Evolutionary conservation across 495 filamentous ascomycete genomes (phyloP).

Genomic region (Emericellopsis terricola): DNA sequence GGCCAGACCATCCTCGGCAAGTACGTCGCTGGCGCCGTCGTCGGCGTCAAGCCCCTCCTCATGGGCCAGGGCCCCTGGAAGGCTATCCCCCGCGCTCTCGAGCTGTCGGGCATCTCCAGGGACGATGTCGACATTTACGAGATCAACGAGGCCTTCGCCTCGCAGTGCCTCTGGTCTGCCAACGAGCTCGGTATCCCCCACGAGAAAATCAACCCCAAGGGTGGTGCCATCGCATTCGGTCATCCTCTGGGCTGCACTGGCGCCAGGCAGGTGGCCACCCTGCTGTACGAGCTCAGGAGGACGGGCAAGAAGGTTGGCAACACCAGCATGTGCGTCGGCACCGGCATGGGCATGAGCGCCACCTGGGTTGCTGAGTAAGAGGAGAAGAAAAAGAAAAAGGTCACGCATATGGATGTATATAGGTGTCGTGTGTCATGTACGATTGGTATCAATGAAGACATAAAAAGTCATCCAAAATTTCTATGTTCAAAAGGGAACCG

Average conservation of each 20-base stretch:
- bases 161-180: conserved; percentile 84
- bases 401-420: background rate
- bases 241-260: conserved; percentile 93
- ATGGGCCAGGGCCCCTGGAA: conserved; percentile 96
- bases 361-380: conserved; percentile 75
- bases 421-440: background rate
- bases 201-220: conserved; percentile 90
- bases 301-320: conserved; percentile 71
- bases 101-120: conserved; percentile 69
- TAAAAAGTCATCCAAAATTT: background rate
- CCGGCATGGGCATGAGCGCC: conserved; percentile 93
- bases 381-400: background rate
- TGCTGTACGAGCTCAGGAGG: conserved; percentile 74
- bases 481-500: conserved; percentile 32
- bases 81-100: conserved; percentile 80
- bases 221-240: conserved; percentile 95
- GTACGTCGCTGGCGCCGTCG: conserved; percentile 66
- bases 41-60: conserved; percentile 78
- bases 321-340: conserved; percentile 93
- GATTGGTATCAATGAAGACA: background rate
- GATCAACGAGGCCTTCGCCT: conserved; percentile 98
- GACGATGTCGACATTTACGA: conserved; percentile 94
- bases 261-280: conserved; percentile 78
- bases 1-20: conserved; percentile 79
- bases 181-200: conserved; percentile 67